Conservation (phyloP, 2,329 filamentous ascomycete genomes). For the Mycosphaerella sp. region DNA sequence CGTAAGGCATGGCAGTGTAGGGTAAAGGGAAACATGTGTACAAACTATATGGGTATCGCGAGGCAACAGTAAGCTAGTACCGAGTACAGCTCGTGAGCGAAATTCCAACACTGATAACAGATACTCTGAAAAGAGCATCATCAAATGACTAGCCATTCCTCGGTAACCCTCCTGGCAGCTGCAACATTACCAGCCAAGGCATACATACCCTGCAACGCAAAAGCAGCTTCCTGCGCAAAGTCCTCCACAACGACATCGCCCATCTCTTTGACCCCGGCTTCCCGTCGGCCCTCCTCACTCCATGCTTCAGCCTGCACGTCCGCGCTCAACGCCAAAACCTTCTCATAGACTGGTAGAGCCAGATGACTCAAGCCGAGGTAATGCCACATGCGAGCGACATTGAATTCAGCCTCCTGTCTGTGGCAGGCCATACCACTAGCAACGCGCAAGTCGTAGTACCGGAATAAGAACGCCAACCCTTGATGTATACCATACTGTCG, state of each 20-base stretch:
- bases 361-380: conserved; percentile 66
- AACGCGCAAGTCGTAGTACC: conserved; percentile 61
- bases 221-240: conserved; percentile 65
- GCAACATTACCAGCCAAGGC: conserved; percentile 57
- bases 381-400: conserved; percentile 70
- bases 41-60: conserved; percentile 6
- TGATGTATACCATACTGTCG: conserved; percentile 82
- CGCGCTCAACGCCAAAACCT: conserved; percentile 47
- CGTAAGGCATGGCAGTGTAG: too few relatives aligned
- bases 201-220: conserved; percentile 64
- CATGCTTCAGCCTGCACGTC: conserved; percentile 37
- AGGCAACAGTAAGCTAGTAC: not conserved
- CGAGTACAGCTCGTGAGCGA: too few relatives aligned
- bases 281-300: conserved; percentile 30
- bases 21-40: not conserved
- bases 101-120: too few relatives aligned
- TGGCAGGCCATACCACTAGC: conserved; percentile 39
- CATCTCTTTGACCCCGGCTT: conserved; percentile 31
- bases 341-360: conserved; percentile 66
- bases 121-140: too few relatives aligned
- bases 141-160: conserved; percentile 48
- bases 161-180: conserved; percentile 56
- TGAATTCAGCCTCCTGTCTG: conserved; percentile 73
- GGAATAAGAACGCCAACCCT: conserved; percentile 71
- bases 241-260: conserved; percentile 44